Base-by-base conservation (phyloP, 768 basidiomycete genomes). In the Macrolepiota dolichaula region DNA sequence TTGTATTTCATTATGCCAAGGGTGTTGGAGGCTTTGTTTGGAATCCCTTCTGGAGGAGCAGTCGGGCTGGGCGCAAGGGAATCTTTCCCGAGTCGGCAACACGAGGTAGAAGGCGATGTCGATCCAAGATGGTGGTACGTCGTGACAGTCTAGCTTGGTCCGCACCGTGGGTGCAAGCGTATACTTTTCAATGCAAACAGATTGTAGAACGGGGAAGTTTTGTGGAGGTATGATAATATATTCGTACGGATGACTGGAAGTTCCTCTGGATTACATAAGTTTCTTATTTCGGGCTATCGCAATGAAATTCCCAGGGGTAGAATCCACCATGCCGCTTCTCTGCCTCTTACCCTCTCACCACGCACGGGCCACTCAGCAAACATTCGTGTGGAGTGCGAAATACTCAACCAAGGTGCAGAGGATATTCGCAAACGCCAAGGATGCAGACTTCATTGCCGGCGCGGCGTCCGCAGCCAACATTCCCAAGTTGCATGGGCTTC, bases 401-500 rank as follows among this genome's bases (percentile, higher is more conserved):
- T 62, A 62, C 44, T 62, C 61, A 25, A 64, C 63, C 5, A 52
- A 62, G 19, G 64, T 65, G 11, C 63, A 69, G 22, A 64, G 65
- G 24, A 53, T 73, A 22, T 77, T 77, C 61, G 58, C 64, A 11
- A 69, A 74, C 62, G 58, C 73, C 32, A 68, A 67, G 40, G 63
- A 68, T 15, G 76, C 79, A n/a, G 67, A 71, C 51, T 81, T 78
- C 63, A 29, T 78, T 10, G 77, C 74, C 42, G 71, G 76, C 17
- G 79, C 80, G 9, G 71, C 70, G 19, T 73, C 75, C 1, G 63
- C 70, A 11, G 63, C 69, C 1, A 74, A 74, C 19, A 74, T 83
- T 19, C 80, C 81, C 11, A 68, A 69, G 52, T 70, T 78, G 4
- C 67, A 73, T 47, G 79, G 77, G 44, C 66, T 79, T 49, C 81